These are phyloP conservation scores for Eutrema yunnanense DNA, from an alignment of 345 rosid species.

Conservation along the genomic window DNA sequence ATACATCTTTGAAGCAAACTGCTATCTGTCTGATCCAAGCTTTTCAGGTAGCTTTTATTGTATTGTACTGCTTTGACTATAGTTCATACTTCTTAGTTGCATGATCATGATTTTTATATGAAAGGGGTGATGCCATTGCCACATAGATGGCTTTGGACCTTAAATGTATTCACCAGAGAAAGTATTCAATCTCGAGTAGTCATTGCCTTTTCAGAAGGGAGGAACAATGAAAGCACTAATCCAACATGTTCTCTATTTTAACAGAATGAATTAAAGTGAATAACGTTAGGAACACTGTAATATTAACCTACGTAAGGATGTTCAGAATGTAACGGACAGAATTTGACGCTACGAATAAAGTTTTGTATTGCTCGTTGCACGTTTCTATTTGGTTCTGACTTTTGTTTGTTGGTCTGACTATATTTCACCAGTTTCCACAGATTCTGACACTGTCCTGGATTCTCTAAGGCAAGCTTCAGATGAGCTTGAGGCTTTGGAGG, in stretches of 20 bases:
- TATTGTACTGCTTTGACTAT: constrained; percentile 7
- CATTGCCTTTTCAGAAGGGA: not conserved
- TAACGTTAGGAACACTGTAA: not conserved
- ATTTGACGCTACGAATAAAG: not conserved
- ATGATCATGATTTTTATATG: not conserved
- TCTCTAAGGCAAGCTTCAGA: constrained; percentile 78
- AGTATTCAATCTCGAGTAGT: not conserved
- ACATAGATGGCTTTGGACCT: not conserved
- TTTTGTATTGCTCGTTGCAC: not conserved
- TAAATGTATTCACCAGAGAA: not conserved
- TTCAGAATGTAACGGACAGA: not conserved
- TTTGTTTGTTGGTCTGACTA: not conserved
- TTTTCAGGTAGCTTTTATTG: constrained; percentile 52
- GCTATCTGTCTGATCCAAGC: constrained; percentile 76
- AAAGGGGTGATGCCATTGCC: not conserved
- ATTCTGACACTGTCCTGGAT: constrained; percentile 63
- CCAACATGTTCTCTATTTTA: not conserved
- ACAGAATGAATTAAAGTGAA: not conserved
- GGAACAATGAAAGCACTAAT: not conserved
- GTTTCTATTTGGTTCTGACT: constrained; percentile 10
- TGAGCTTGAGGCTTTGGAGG: constrained; percentile 79
- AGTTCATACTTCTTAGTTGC: not conserved
- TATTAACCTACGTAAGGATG: not conserved
- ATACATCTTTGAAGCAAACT: constrained; percentile 81
- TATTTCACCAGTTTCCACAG: constrained; percentile 44